Evolutionary conservation across 257 asterid genomes (phyloP), one percentile per base, ranked within the genome.

Genomic region (Petrea volubilis): DNA sequence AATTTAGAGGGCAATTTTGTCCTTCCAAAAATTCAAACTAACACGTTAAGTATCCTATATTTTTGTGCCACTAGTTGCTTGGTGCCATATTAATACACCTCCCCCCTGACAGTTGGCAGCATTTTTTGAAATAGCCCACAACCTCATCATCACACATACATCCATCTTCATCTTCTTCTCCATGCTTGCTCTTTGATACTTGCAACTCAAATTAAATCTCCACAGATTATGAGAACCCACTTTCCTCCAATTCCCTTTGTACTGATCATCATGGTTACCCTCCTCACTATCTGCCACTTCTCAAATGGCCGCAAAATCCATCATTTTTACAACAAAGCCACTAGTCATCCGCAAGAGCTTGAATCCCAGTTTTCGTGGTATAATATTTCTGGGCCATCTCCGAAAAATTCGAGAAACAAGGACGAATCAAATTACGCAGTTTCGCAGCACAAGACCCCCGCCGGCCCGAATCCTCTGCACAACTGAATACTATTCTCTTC

Each of bases 391-490:
- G 79, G 65, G 24, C 73, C 77, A 61, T 60, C 82, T 56, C 76
- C 84, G 8, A 68, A 31, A 46, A 60, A 40, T 69, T 74, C 86
- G 33, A 74, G 64, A 62, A 69, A 71, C 13, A 74, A 49, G 18
- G 66, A 50, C 24, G 58, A 60, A 10, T 20, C 59, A 6, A 66
- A 14, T 17, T 84, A 55, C 28, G 13, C 70, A 53, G 85, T 59
- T 2, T 84, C 89, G 8, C 44, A 44, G 29, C 81, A 80, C 15
- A 29, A 5, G 28, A 83, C 83, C 20, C 93, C 93, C 0, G 93
- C 78, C 33, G 93, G 93, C 33, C 90, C 93, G 8, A 87, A 87
- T 62, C 93, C 93, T 53, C 80, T 87, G 6, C 90, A 87, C 74
- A 87, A 87, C 41, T 82, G 82, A 77, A 33, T n/a, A n/a, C 49